phyloP scores from a whole-genome alignment of 2,329 filamentous ascomycete genomes.

The Pyrenochaeta sp. region DNA sequence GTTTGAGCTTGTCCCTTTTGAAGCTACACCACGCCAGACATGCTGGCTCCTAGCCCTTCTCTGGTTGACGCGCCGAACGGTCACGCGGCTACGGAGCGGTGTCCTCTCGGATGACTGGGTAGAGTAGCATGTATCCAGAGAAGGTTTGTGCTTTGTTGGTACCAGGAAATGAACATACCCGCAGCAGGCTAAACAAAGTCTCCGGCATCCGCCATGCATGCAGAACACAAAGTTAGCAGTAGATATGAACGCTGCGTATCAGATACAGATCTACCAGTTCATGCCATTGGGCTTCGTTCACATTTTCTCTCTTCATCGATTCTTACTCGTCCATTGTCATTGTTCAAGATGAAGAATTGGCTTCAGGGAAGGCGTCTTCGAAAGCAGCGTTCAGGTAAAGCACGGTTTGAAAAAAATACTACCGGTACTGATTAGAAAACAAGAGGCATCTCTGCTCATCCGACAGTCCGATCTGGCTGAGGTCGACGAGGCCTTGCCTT shows the following conservation, averaged over 20 bases:
- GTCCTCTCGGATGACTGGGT: neutral
- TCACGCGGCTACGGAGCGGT: slow-evolving; percentile 16
- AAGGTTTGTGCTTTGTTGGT: slow-evolving; percentile 19
- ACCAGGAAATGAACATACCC: slow-evolving; percentile 20
- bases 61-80: slow-evolving; percentile 23
- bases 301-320: neutral
- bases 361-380: slow-evolving; percentile 27
- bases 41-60: slow-evolving; percentile 23
- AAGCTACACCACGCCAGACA: slow-evolving; percentile 22
- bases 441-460: slow-evolving; percentile 18
- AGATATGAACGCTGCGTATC: slow-evolving; percentile 18
- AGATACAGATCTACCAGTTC: neutral
- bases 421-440: slow-evolving; percentile 2
- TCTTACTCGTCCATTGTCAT: neutral
- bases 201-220: slow-evolving; percentile 6
- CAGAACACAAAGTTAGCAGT: slow-evolving; percentile 9
- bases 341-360: slow-evolving; percentile 30
- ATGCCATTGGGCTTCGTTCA: neutral
- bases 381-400: slow-evolving; percentile 28
- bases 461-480: slow-evolving; percentile 15
- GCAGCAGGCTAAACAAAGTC: slow-evolving; percentile 35
- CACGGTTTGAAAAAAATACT: neutral
- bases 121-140: slow-evolving; percentile 7
- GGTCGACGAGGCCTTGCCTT: neutral
- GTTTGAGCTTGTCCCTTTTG: slow-evolving; percentile 8